These are phyloP conservation scores for Phytophthora pinifolia DNA, from an alignment of 352 stramenopile genomes.

Conservation along the genomic window DNA sequence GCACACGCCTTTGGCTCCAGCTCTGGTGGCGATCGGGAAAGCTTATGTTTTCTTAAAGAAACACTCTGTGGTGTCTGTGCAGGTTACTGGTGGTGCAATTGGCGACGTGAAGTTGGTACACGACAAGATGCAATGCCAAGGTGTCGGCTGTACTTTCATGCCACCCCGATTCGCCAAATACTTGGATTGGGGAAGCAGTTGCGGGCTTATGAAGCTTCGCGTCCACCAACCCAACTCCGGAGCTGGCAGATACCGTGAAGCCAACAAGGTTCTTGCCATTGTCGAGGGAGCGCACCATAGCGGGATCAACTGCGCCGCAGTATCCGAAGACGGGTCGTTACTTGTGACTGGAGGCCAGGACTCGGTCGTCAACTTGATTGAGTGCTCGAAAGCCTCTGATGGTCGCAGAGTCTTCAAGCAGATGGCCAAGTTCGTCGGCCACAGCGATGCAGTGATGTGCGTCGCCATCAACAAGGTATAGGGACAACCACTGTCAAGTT, in stretches of 20 bases:
- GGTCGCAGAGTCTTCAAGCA: constrained; percentile 70
- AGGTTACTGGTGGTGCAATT: constrained; percentile 43
- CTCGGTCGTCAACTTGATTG: constrained; percentile 70
- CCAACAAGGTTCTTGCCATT: constrained; percentile 62
- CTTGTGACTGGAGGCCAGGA: constrained; percentile 71
- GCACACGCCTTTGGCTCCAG: constrained; percentile 65
- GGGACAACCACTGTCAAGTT: no score
- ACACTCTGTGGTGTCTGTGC: constrained; percentile 21
- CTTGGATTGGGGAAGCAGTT: constrained; percentile 55
- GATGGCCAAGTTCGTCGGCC: constrained; percentile 63
- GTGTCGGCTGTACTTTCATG: constrained; percentile 49
- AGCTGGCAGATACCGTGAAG: constrained; percentile 50
- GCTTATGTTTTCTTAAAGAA: constrained; percentile 81
- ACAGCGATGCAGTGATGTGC: constrained; percentile 57
- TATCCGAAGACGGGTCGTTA: constrained; percentile 59
- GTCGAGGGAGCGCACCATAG: constrained; percentile 68
- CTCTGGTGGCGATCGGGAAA: constrained; percentile 73
- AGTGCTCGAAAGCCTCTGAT: constrained; percentile 53
- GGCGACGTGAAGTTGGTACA: constrained; percentile 57
- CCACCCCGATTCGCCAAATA: constrained; percentile 75
- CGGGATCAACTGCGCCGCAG: constrained; percentile 50
- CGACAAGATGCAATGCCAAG: constrained; percentile 66
- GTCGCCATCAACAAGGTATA: constrained; percentile 77
- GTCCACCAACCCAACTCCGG: constrained; percentile 39
- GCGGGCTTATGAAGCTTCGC: constrained; percentile 67